Base-by-base conservation (phyloP, 768 basidiomycete genomes). In the Russula brevipes region DNA sequence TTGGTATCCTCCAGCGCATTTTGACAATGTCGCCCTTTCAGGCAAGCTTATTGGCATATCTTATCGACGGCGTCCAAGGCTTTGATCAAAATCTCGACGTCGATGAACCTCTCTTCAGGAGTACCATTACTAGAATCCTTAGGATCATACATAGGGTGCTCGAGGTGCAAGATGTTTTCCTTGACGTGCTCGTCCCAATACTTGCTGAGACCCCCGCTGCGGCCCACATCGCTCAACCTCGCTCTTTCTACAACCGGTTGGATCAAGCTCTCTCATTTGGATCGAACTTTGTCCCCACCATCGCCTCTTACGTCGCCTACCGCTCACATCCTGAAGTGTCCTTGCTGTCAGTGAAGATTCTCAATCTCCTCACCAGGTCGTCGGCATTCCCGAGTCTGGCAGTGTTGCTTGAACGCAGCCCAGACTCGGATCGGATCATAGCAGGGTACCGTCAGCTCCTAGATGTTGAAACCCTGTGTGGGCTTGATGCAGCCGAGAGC, bases 81-180 rank as follows among this genome's bases (percentile, higher is more conserved):
- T 85, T 94, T 58, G 86, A 89, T 69, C 85, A 84, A 68, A 83
- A 82, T 17, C 71, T 88, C 31, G 82, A 87, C 0, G 82, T 83
- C 17, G 86, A 89, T 54, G 81, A 91, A 72, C 81, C 86, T 0
- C 85, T 80, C 71, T 91, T 91, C 76, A 80, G 81, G 39, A 81
- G 80, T 52, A 89, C 90, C 4, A 88, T 97, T 66, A 76, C 86
- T 19, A 88, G 94, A 14, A 83, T 91, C 7, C 78, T 98, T 41
- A 80, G 94, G 57, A 91, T 96, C 66, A 79, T 92, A 16, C 82
- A 86, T 64, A 86, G 93, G 1, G 81, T 89, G 0, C 77, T 98
- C 61, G 90, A 94, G 66, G 81, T 93, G 33, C 94, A 98, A 70
- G 86, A 89, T 54, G 82, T 93, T 59, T 97, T 95, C 78, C 79